phyloP scores from a whole-genome alignment of 1,284 basidiomycete species.

The Coniferiporia sulphurascens region DNA sequence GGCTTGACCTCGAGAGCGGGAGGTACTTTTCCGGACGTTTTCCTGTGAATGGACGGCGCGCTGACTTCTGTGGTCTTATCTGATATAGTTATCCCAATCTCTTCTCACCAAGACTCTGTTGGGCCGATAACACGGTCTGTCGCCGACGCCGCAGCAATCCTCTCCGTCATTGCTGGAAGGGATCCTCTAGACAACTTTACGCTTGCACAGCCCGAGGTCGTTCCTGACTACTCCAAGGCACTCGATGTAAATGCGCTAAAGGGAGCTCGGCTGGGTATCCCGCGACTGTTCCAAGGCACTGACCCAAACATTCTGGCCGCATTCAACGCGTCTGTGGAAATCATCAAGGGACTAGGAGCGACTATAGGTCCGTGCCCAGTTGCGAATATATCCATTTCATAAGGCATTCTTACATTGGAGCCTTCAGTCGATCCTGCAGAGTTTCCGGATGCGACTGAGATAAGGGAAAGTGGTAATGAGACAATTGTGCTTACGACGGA shows the following conservation, averaged over 20 bases:
- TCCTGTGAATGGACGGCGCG: not conserved
- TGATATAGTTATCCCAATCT: constrained; percentile 45
- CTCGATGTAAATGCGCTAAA: constrained; percentile 31
- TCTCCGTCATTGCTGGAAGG: constrained; percentile 40
- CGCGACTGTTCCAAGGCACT: constrained; percentile 17
- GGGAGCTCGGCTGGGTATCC: constrained; percentile 40
- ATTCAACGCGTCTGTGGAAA: no score
- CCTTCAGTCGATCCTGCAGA: no score
- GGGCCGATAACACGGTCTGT: constrained; percentile 46
- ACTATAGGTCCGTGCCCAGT: no score
- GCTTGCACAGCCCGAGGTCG: constrained; percentile 33
- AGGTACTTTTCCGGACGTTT: constrained; percentile 27
- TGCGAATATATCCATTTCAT: no score
- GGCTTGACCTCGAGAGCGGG: constrained; percentile 46
- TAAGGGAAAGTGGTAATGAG: no score
- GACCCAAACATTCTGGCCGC: no score
- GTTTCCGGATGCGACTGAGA: no score
- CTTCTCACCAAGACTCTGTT: constrained; percentile 45
- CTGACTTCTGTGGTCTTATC: not conserved
- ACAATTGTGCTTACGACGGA: no score
- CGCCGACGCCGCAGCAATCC: constrained; percentile 39
- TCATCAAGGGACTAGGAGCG: no score
- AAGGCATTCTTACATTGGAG: no score
- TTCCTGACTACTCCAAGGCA: constrained; percentile 36
- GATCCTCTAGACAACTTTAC: constrained; percentile 44